Percentiles rank a stretch among this genome's conserved stretches.
These are phyloP conservation scores for Talaromyces albobiverticillius DNA, from an alignment of 2,329 filamentous ascomycete species.

Conservation along the genomic window DNA sequence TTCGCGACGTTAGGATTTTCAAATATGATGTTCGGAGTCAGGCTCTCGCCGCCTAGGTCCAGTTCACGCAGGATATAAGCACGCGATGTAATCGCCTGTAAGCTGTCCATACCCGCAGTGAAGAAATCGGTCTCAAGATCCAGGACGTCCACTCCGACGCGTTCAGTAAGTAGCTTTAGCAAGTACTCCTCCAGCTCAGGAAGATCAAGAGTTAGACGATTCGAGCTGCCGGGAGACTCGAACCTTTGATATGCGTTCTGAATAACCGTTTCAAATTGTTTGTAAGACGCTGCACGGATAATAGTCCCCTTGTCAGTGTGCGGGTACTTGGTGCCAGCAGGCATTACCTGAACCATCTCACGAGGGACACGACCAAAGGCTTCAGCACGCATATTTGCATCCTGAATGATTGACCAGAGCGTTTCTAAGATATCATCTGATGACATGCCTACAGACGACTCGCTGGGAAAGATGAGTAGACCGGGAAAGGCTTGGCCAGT, in stretches of 20 bases:
- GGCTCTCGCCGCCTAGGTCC: conserved; percentile 27
- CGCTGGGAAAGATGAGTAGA: not conserved
- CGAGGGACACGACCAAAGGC: not conserved
- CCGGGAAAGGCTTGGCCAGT: not conserved
- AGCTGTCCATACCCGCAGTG: conserved; percentile 45
- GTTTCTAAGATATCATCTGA: not conserved
- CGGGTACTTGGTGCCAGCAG: not conserved
- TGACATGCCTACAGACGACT: not conserved
- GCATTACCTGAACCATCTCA: not conserved
- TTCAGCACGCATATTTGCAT: not conserved
- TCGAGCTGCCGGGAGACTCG: not conserved
- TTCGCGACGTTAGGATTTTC: not conserved
- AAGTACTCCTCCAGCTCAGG: not conserved
- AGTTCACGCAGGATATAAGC: conserved; percentile 41
- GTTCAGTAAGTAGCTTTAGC: not conserved
- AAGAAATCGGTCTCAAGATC: conserved; percentile 43
- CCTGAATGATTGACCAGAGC: not conserved
- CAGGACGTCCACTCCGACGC: not conserved
- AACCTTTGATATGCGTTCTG: not conserved
- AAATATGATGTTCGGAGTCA: conserved; percentile 29
- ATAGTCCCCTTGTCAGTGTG: not conserved
- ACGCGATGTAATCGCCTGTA: conserved; percentile 47
- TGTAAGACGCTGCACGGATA: not conserved
- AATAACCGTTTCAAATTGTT: not conserved
- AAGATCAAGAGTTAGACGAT: not conserved